These are phyloP conservation scores for Pseudevernia furfuracea DNA, from an alignment of 495 filamentous ascomycete genomes.

Conservation along the genomic window DNA sequence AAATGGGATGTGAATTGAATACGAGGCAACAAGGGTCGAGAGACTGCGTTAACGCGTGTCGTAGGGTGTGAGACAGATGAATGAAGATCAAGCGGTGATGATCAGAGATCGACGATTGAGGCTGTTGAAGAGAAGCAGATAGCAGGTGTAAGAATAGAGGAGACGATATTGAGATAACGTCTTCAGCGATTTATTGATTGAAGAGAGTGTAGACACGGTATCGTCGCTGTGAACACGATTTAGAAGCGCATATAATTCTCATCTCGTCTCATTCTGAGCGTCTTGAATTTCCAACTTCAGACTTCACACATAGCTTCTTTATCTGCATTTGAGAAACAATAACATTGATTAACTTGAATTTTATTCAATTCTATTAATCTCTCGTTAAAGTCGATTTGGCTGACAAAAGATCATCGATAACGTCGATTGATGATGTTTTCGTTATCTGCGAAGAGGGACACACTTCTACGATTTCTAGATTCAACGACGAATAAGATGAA, in stretches of 20 bases:
- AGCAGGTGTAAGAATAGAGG: not conserved
- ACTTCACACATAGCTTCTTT: not conserved
- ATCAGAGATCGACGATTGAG: not conserved
- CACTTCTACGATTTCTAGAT: not conserved
- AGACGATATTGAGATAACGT: not conserved
- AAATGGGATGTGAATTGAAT: not conserved
- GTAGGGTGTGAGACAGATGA: slow-evolving; percentile 2
- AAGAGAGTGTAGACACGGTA: not conserved
- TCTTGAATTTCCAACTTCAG: not conserved
- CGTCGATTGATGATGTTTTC: not conserved
- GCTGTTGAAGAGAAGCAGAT: not conserved
- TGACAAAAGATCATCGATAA: not conserved
- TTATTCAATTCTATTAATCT: not conserved
- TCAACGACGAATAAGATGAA: not conserved
- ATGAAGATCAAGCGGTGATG: slow-evolving; percentile 2
- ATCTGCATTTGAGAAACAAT: not conserved
- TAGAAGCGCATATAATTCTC: not conserved
- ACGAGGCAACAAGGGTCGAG: not conserved
- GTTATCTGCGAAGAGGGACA: not conserved
- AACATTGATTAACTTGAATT: not conserved
- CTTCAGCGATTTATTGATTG: not conserved
- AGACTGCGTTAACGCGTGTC: not conserved
- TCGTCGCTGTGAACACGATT: not conserved
- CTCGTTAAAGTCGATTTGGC: not conserved
- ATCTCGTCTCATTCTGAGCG: not conserved